Base-by-base conservation (phyloP, 2,329 filamentous ascomycete species). In the Zasmidium citrigriseum region DNA sequence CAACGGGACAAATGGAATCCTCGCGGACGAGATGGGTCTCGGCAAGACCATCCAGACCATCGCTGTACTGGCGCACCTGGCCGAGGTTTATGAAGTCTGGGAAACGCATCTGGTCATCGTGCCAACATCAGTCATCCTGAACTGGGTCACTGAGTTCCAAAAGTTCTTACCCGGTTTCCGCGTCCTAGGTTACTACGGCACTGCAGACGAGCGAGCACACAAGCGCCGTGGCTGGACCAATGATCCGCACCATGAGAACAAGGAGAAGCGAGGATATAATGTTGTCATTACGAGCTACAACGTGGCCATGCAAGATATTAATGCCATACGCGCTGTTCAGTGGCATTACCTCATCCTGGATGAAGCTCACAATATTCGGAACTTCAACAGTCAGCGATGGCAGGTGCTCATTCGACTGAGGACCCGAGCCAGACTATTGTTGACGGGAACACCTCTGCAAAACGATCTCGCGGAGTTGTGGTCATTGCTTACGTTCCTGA, bases 101-200 rank as follows among this genome's bases (percentile, higher is more conserved):
- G 95, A 96, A 0, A 92, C 95, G 0, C 95, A 99, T 78, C 80
- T 99, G 22, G 91, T 99, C 50, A 89, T 99, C 60, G 95, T 99
- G 1, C 95, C 95, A 1, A 99, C 95, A 1, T 98, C 93, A 75
- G 96, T 99, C 50, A 97, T 99, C 83, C 85, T 99, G 64, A 99
- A 99, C 72, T 99, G 95, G 95, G 96, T 99, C 74, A 98, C 98
- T 89, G 95, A 99, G 76, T 99, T 99, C 82, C 98, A 98, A 72
- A 99, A 99, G 73, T 99, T 93, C 86, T 91, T 93, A 57, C 95
- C 96, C 2, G 93, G 95, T 0, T 99, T 99, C 81, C 98, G 97
- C 73, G 96, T 99, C 56, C 81, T 99, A 59, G 95, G 93, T 0
- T 99, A 99, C 77, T 99, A 98, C 72, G 95, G 96, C 46, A 91